Conservation (phyloP, 176 grass and related monocot genomes). For the Panicum miliaceum region DNA sequence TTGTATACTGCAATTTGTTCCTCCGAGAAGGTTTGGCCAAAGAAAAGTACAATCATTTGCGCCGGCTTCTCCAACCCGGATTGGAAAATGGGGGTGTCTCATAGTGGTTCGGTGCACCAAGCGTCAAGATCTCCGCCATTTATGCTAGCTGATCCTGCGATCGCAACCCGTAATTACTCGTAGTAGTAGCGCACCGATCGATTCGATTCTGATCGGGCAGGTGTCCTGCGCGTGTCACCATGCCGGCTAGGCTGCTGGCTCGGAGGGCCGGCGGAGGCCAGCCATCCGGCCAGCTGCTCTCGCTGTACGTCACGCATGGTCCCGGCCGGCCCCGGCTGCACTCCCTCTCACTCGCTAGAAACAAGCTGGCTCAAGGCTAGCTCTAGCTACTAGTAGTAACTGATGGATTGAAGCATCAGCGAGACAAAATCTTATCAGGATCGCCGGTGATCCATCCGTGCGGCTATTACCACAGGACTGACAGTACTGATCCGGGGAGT, state of each 20-base stretch:
- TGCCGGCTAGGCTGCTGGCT: not conserved
- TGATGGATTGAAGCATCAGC: not conserved
- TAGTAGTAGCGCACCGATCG: not conserved
- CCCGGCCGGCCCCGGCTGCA: not conserved
- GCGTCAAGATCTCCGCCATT: constrained; percentile 31
- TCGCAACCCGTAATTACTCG: constrained; percentile 9
- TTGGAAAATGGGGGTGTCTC: not conserved
- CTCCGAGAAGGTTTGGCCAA: constrained; percentile 29
- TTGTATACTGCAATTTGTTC: not conserved
- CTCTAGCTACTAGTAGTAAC: not conserved
- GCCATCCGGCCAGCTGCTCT: not conserved
- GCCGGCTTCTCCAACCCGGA: constrained; percentile 22
- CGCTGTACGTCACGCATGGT: constrained; percentile 13
- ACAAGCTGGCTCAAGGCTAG: constrained; percentile 24
- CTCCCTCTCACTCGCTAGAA: not conserved
- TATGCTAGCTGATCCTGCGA: constrained; percentile 47
- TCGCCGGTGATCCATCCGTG: not conserved
- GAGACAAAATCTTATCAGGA: not conserved
- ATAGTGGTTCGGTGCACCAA: constrained; percentile 32
- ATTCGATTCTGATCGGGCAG: not conserved
- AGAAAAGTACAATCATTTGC: constrained; percentile 1
- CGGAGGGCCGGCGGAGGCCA: not conserved
- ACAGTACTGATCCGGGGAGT: not conserved
- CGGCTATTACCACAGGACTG: not conserved
- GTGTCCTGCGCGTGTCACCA: constrained; percentile 29